Evolutionary conservation across 768 basidiomycete species (phyloP).

Genomic region (Cyathus striatus): DNA sequence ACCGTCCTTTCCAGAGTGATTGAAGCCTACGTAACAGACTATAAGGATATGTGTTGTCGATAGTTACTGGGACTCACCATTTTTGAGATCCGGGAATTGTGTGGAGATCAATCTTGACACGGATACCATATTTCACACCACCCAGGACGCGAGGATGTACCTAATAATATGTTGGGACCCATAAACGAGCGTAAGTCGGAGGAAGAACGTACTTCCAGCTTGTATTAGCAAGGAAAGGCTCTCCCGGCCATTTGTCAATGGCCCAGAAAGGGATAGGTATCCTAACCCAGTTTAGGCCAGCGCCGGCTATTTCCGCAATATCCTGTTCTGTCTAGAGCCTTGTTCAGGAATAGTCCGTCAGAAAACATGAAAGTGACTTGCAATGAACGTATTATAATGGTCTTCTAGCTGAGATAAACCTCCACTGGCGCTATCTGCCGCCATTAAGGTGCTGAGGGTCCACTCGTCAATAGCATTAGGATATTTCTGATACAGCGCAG

Average conservation of each 20-base stretch:
- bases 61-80: no score
- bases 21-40: conserved; percentile 46
- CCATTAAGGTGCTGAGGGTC: conserved; percentile 64
- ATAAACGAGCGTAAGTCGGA: background rate
- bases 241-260: conserved; percentile 61
- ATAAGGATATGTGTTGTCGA: no score
- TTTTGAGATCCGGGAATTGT: conserved; percentile 77
- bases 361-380: conserved; percentile 27
- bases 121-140: conserved; percentile 88
- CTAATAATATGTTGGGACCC: conserved; percentile 18
- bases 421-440: conserved; percentile 38
- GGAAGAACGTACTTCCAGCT: conserved; percentile 62
- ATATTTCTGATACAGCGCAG: conserved; percentile 66
- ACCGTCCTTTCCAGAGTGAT: conserved; percentile 61
- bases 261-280: conserved; percentile 87
- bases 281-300: conserved; percentile 84
- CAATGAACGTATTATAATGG: conserved; percentile 84
- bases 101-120: conserved; percentile 77
- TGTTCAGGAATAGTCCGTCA: background rate
- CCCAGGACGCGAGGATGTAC: conserved; percentile 73
- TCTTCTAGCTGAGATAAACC: conserved; percentile 62
- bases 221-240: conserved; percentile 73
- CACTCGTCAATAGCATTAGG: conserved; percentile 65
- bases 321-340: conserved; percentile 75
- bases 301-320: conserved; percentile 84